Conservation (phyloP, 2,329 filamentous ascomycete species). For the Graphiopsis chlorocephala region DNA sequence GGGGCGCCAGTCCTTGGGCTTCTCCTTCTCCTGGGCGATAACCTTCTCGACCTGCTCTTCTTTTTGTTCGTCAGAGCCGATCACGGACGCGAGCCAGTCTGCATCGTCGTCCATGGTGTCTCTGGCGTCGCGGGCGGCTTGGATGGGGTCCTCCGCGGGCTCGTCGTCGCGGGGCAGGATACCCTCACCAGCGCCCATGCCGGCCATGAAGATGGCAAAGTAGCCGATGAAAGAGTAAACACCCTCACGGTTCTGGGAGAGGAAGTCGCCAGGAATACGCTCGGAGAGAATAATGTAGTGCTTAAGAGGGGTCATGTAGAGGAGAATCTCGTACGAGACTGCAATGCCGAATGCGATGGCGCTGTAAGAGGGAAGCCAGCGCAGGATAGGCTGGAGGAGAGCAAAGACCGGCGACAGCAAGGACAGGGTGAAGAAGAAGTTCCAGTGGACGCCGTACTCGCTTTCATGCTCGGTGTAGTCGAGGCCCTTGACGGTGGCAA, state of each 20-base stretch:
- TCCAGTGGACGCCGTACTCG: conserved; percentile 98
- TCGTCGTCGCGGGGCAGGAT: conserved; percentile 61
- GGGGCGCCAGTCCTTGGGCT: conserved; percentile 14
- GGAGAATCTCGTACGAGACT: conserved; percentile 67
- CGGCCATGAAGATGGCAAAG: conserved; percentile 88
- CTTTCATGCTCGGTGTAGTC: conserved; percentile 97
- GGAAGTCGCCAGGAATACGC: conserved; percentile 60
- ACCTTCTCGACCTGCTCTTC: conserved; percentile 21
- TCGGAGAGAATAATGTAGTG: conserved; percentile 79
- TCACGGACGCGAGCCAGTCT: conserved; percentile 37
- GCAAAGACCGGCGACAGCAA: conserved; percentile 87
- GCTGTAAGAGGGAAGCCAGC: conserved; percentile 72
- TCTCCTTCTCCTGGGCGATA: background rate
- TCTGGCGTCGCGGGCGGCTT: conserved; percentile 14
- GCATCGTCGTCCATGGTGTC: conserved; percentile 35
- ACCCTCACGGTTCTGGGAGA: conserved; percentile 91
- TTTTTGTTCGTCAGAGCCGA: conserved; percentile 24
- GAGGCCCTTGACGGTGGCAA: conserved; percentile 86
- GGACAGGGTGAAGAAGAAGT: conserved; percentile 96
- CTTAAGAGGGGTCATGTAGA: conserved; percentile 74
- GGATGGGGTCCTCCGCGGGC: conserved; percentile 20
- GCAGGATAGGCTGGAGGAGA: conserved; percentile 70
- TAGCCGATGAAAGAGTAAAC: conserved; percentile 95
- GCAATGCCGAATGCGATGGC: conserved; percentile 68
- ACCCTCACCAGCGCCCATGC: conserved; percentile 77